phyloP scores from a whole-genome alignment of 2,329 filamentous ascomycete species.

The Chaetomium sp. region DNA sequence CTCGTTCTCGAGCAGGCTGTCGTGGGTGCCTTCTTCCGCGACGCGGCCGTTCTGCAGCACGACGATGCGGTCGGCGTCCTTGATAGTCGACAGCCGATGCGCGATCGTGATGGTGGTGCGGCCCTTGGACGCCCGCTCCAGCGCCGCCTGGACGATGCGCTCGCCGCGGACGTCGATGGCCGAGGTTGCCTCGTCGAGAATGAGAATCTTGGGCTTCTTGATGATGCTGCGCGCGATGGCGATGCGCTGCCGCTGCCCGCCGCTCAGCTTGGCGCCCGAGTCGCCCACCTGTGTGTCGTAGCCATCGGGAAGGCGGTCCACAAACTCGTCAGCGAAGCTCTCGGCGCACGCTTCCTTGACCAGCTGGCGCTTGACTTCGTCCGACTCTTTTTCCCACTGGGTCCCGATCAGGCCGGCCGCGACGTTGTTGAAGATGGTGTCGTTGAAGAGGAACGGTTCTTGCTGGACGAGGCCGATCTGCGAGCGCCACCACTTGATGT shows the following conservation, averaged over 20 bases:
- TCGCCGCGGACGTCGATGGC: constrained; percentile 55
- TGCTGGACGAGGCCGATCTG: constrained; percentile 40
- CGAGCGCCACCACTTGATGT: constrained; percentile 53
- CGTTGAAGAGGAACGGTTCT: constrained; percentile 40
- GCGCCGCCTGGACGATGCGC: constrained; percentile 56
- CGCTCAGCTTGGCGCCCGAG: constrained; percentile 67
- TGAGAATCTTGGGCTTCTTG: constrained; percentile 55
- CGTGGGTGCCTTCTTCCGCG: constrained; percentile 69
- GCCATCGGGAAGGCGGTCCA: constrained; percentile 53
- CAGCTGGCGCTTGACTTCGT: constrained; percentile 44
- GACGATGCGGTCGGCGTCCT: constrained; percentile 70
- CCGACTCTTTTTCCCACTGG: constrained; percentile 31
- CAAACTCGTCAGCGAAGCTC: constrained; percentile 64
- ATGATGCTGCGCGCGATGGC: constrained; percentile 65
- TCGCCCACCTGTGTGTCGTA: constrained; percentile 74
- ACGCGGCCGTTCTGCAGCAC: constrained; percentile 67
- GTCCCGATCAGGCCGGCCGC: constrained; percentile 42
- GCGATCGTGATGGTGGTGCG: constrained; percentile 70
- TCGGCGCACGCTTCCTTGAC: constrained; percentile 60
- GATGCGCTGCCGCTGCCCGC: constrained; percentile 67
- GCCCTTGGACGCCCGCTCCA: constrained; percentile 56
- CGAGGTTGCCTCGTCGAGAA: constrained; percentile 69
- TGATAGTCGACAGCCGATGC: constrained; percentile 67
- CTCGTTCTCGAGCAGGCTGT: constrained; percentile 56
- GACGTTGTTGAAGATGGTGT: constrained; percentile 49